Percentiles rank a stretch among this genome's conserved stretches.
These are phyloP conservation scores for Backusella luteola DNA, from an alignment of 192 early-diverging fungal genomes.

Conservation along the genomic window DNA sequence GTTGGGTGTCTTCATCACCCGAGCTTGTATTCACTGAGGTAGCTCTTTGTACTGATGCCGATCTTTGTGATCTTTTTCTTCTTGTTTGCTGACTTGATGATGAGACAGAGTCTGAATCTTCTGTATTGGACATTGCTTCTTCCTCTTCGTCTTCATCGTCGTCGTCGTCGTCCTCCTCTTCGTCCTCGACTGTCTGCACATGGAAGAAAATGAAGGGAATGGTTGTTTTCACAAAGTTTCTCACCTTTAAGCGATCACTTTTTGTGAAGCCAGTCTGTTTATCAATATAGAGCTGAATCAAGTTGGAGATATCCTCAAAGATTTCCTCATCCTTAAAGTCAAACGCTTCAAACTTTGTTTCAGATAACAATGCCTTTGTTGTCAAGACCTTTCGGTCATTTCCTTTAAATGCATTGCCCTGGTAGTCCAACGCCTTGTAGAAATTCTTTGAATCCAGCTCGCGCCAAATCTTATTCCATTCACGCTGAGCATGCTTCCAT, in stretches of 20 bases:
- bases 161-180: constrained; percentile 33
- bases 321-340: constrained; percentile 67
- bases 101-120: constrained; percentile 44
- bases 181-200: constrained; percentile 26
- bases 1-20: not conserved
- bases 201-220: constrained; percentile 64
- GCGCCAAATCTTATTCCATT: constrained; percentile 96
- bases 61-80: not conserved
- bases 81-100: constrained; percentile 18
- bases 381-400: constrained; percentile 77
- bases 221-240: constrained; percentile 70
- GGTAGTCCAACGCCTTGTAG: constrained; percentile 91
- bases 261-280: constrained; percentile 45
- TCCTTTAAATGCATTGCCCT: constrained; percentile 84
- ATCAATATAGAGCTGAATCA: constrained; percentile 70
- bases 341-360: constrained; percentile 80
- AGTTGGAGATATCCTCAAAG: constrained; percentile 71
- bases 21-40: constrained; percentile 1
- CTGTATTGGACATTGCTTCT: constrained; percentile 23
- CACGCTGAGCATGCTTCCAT: constrained; percentile 87
- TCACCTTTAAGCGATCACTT: constrained; percentile 70
- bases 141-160: constrained; percentile 45
- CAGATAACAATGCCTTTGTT: constrained; percentile 74
- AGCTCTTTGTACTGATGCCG: not conserved
- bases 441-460: constrained; percentile 92